phyloP scores from a whole-genome alignment of 768 basidiomycete genomes.

The Boletus barrowsii region DNA sequence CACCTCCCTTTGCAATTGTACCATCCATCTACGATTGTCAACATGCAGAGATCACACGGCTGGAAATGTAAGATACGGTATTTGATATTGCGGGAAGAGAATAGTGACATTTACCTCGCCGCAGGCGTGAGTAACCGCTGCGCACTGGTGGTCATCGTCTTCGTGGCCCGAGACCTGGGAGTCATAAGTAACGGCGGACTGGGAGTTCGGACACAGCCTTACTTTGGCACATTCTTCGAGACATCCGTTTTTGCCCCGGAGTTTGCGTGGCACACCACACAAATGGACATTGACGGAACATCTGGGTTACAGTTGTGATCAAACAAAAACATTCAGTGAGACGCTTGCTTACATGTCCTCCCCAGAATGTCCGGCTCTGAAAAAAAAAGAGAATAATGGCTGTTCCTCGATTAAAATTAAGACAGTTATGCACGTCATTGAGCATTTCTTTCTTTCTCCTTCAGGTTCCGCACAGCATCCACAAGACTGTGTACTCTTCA shows the following conservation, averaged over 20 bases:
- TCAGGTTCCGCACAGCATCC: constrained; percentile 42
- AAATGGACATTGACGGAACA: constrained; percentile 52
- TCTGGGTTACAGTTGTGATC: constrained; percentile 28
- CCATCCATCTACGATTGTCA: constrained; percentile 25
- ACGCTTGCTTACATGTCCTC: constrained; percentile 47
- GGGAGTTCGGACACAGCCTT: neutral
- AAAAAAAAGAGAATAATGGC: neutral
- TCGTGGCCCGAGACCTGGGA: constrained; percentile 44
- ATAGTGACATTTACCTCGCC: constrained; percentile 41
- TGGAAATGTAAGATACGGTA: constrained; percentile 15
- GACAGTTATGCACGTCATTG: constrained; percentile 41
- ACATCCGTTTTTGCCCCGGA: constrained; percentile 49
- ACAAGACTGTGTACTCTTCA: constrained; percentile 44
- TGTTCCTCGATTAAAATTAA: neutral
- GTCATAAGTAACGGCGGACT: neutral
- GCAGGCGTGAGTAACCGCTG: constrained; percentile 50
- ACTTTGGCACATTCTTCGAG: constrained; percentile 53
- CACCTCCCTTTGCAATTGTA: constrained; percentile 46
- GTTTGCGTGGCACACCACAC: constrained; percentile 50
- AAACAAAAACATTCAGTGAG: neutral
- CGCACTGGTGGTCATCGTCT: constrained; percentile 51
- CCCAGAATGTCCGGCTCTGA: constrained; percentile 55
- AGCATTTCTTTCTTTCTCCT: constrained; percentile 34
- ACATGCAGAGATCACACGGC: constrained; percentile 41
- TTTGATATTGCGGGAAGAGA: neutral